Conservation (phyloP, 495 filamentous ascomycete species). For the Tuber umbilicatum region DNA sequence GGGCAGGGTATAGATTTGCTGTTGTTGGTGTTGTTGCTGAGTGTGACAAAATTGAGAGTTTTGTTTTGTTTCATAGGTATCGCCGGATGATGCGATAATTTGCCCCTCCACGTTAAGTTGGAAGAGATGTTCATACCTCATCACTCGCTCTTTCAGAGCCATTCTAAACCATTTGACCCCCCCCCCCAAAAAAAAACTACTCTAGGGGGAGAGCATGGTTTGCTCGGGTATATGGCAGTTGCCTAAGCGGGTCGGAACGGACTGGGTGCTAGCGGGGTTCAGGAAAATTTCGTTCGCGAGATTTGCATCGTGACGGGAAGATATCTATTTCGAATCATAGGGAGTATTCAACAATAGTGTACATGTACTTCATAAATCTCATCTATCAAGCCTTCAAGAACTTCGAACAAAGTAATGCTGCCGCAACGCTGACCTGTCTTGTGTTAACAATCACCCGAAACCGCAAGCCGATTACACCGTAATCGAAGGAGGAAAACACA, state of each 20-base stretch:
- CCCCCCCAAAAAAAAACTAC: neutral
- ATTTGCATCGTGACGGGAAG: neutral
- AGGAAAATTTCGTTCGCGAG: neutral
- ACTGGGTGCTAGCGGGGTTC: neutral
- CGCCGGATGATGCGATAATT: neutral
- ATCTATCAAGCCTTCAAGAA: conserved; percentile 21
- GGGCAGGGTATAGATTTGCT: conserved; percentile 10
- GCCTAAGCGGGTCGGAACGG: neutral
- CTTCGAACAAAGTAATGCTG: conserved; percentile 29
- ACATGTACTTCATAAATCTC: neutral
- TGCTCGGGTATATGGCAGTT: neutral
- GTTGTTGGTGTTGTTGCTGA: conserved; percentile 4
- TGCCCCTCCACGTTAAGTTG: neutral
- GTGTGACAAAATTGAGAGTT: neutral
- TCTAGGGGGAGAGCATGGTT: neutral
- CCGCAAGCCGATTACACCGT: neutral
- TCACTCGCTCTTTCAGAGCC: neutral
- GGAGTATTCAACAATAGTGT: neutral
- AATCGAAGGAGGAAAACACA: neutral
- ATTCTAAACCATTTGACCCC: neutral
- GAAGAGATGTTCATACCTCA: neutral
- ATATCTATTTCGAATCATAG: neutral
- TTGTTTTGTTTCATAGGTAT: neutral
- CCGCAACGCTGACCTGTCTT: conserved; percentile 29
- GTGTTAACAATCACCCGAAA: conserved; percentile 3